phyloP scores from a whole-genome alignment of 495 filamentous ascomycete genomes.

The Penicillium tannophilum region DNA sequence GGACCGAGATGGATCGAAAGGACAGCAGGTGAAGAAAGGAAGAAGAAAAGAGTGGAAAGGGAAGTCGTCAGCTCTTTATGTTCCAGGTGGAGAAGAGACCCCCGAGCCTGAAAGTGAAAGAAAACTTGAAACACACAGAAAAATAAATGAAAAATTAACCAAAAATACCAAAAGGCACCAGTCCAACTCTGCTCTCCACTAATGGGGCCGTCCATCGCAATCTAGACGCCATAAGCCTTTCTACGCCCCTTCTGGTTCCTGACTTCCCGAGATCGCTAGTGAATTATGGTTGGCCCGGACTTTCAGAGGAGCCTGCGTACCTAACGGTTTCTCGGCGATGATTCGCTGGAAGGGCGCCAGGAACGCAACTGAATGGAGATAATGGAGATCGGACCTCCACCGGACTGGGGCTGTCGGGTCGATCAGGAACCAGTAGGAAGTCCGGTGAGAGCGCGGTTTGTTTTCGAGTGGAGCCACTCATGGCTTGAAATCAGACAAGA shows the following conservation, averaged over 20 bases:
- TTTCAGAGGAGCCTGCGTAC: neutral
- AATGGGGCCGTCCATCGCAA: neutral
- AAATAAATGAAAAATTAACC: neutral
- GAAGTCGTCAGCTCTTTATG: conserved; percentile 9
- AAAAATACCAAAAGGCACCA: neutral
- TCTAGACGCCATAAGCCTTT: conserved; percentile 8
- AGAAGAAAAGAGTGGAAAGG: conserved; percentile 1
- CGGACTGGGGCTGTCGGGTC: neutral
- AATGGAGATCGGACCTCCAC: conserved; percentile 6
- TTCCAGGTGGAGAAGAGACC: neutral
- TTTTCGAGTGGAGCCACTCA: neutral
- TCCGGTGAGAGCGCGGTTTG: neutral
- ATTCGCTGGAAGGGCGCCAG: neutral
- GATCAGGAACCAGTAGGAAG: neutral
- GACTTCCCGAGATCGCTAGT: neutral
- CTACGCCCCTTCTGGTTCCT: conserved; percentile 5
- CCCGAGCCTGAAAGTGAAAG: neutral
- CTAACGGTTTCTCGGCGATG: neutral
- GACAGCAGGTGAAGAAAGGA: conserved; percentile 7
- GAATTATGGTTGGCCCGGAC: conserved; percentile 1
- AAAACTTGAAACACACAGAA: conserved; percentile 4
- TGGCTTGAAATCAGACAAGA: neutral
- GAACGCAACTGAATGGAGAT: conserved; percentile 2
- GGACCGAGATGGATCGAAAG: conserved; percentile 5
- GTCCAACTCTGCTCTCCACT: neutral